Evolutionary conservation across 345 rosid genomes (phyloP), one percentile per base, ranked within the genome.

Genomic region (Eucalyptus tenuipes): DNA sequence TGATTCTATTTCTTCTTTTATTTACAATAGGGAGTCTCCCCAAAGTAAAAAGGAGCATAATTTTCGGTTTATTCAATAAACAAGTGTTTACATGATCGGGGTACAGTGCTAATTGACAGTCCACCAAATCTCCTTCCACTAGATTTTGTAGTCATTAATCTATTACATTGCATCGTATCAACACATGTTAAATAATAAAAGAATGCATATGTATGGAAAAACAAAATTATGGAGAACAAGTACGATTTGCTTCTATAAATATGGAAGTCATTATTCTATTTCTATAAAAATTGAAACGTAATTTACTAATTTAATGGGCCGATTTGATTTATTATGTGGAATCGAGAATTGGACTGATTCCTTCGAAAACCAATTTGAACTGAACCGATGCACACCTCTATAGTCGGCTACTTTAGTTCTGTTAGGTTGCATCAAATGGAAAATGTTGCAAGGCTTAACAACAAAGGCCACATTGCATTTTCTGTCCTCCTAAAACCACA

Each of bases 331-430:
- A 27, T 64, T n/a, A n/a, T 4, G 18, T n/a, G 37, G 75, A 64
- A 64, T 64, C 37, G 1, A 13, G 5, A 64, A n/a, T 29, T 13
- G 4, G 8, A 27, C 4, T 7, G 0, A 3, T 61, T 61, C 4
- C 3, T 52, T 20, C 0, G 1, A 2, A 52, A 52, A 20, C 7
- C 8, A 2, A 10, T 9, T 71, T 37, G 81, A 22, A 17, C 4
- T 0, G 1, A 11, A 37, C 8, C 8, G 0, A 71, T 71, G 45
- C 81, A 71, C 45, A 2, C 14, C 4, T 6, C 81, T 33, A 71
- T 5, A 33, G 2, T 33, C 4, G 0, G 4, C 25, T 71, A 18
- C 42, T 31, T 68, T 31, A 68, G 12, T 7, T 66, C 4, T 10
- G 0, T n/a, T 64, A 64, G 37, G 33, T n/a, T 7, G 75, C 14